Evolutionary conservation across 441 rosid genomes (phyloP).

Genomic region (Geranium incanum): DNA sequence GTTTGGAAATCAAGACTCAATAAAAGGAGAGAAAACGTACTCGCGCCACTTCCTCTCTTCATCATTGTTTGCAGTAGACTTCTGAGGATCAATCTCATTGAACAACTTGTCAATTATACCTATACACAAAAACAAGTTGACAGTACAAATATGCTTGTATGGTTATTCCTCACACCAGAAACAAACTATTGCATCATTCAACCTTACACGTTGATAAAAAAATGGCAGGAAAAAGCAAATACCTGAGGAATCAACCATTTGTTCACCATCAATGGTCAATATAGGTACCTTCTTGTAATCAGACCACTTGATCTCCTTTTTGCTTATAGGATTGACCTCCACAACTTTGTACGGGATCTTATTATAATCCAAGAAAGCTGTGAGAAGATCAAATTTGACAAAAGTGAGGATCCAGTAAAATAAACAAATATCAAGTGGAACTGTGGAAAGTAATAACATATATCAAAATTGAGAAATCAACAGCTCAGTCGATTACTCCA

Average conservation of each 20-base stretch:
- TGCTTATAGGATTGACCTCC: conserved; percentile 82
- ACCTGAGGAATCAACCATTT: conserved; percentile 94
- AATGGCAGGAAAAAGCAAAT: conserved; percentile 14
- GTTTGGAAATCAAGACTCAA: neutral
- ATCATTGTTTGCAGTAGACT: conserved; percentile 34
- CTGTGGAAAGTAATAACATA: neutral
- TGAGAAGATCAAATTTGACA: neutral
- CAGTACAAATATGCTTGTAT: neutral
- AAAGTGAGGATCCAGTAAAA: neutral
- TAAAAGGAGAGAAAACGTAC: conserved; percentile 34
- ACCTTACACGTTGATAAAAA: neutral
- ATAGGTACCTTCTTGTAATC: conserved; percentile 90
- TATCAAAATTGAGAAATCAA: neutral
- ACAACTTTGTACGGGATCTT: conserved; percentile 77
- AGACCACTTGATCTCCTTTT: conserved; percentile 93
- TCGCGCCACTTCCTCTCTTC: conserved; percentile 77
- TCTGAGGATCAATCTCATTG: conserved; percentile 54
- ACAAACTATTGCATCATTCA: neutral
- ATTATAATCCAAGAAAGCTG: conserved; percentile 85
- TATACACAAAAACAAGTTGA: conserved; percentile 26
- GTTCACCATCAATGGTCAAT: conserved; percentile 67
- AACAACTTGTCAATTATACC: conserved; percentile 59
- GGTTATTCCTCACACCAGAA: neutral
- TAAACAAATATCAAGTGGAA: neutral
- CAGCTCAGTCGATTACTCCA: neutral